A percentile compares a stretch with the other conserved stretches of the same genome.
These are phyloP conservation scores for Stephanodiscus minutulus DNA, from an alignment of 108 stramenopile species.

Conservation along the genomic window DNA sequence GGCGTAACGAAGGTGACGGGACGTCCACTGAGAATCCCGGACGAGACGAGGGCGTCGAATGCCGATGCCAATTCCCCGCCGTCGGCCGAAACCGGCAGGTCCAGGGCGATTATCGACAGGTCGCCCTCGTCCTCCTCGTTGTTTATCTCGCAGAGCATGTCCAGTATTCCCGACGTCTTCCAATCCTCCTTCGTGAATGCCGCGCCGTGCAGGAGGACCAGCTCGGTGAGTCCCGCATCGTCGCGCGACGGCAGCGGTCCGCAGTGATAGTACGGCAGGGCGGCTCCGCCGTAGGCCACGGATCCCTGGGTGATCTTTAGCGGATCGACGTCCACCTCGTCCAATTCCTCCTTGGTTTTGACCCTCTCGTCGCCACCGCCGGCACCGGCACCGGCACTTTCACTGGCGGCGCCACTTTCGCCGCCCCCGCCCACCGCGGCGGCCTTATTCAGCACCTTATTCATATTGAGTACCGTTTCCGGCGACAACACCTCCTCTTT, in stretches of 20 bases:
- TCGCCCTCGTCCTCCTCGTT: constrained; percentile 41
- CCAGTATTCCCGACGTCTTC: constrained; percentile 65
- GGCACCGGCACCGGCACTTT: no score
- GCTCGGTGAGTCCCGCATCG: constrained; percentile 23
- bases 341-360: constrained; percentile 8
- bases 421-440: background rate
- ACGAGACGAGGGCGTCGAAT: constrained; percentile 39
- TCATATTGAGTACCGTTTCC: background rate
- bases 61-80: constrained; percentile 42
- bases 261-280: constrained; percentile 40
- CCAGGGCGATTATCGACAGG: constrained; percentile 57
- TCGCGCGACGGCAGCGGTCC: constrained; percentile 20
- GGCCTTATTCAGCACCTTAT: background rate
- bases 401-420: no score
- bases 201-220: constrained; percentile 77
- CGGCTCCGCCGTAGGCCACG: constrained; percentile 14
- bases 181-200: constrained; percentile 81
- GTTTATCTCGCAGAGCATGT: constrained; percentile 47
- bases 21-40: constrained; percentile 24
- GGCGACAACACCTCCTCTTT: background rate
- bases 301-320: constrained; percentile 5
- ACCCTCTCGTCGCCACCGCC: background rate
- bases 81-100: constrained; percentile 59
- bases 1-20: constrained; percentile 68
- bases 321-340: constrained; percentile 5